These are phyloP conservation scores for Serendipita sp. DNA, from an alignment of 768 basidiomycete species.

Conservation along the genomic window DNA sequence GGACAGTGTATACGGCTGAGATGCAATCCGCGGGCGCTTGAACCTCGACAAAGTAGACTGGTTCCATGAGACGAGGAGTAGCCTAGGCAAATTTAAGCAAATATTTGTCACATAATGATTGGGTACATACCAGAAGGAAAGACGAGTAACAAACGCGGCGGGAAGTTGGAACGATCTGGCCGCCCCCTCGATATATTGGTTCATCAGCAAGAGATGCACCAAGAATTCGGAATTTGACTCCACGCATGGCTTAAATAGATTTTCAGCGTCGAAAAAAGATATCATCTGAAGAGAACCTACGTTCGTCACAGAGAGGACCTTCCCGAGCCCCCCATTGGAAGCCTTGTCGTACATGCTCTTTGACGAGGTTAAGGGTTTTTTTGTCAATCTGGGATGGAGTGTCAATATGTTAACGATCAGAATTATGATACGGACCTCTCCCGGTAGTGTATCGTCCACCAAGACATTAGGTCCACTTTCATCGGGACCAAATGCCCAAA, in stretches of 20 bases:
- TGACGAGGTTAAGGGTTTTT: constrained; percentile 74
- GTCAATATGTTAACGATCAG: neutral
- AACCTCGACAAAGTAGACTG: constrained; percentile 98
- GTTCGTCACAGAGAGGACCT: constrained; percentile 95
- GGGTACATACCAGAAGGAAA: constrained; percentile 74
- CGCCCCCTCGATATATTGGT: constrained; percentile 94
- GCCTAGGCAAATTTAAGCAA: constrained; percentile 37
- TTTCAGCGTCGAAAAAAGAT: neutral
- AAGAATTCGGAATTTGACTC: constrained; percentile 92
- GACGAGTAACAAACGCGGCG: constrained; percentile 97
- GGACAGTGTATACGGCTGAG: constrained; percentile 94
- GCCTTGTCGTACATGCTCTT: constrained; percentile 93
- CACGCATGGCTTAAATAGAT: constrained; percentile 65
- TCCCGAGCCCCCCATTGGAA: constrained; percentile 99
- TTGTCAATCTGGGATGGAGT: constrained; percentile 58
- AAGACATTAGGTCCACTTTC: constrained; percentile 88
- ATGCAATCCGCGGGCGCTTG: constrained; percentile 98
- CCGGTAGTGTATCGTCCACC: constrained; percentile 90
- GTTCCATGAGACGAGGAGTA: constrained; percentile 89
- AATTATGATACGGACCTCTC: constrained; percentile 41
- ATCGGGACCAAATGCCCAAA: constrained; percentile 99
- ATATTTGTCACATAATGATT: neutral
- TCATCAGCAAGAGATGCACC: constrained; percentile 88
- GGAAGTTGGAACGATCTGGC: constrained; percentile 98
- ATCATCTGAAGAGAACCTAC: constrained; percentile 39